Evolutionary conservation across 1,284 basidiomycete species (phyloP), one percentile per base, ranked within the genome.

Genomic region (Bjerkandera adusta): DNA sequence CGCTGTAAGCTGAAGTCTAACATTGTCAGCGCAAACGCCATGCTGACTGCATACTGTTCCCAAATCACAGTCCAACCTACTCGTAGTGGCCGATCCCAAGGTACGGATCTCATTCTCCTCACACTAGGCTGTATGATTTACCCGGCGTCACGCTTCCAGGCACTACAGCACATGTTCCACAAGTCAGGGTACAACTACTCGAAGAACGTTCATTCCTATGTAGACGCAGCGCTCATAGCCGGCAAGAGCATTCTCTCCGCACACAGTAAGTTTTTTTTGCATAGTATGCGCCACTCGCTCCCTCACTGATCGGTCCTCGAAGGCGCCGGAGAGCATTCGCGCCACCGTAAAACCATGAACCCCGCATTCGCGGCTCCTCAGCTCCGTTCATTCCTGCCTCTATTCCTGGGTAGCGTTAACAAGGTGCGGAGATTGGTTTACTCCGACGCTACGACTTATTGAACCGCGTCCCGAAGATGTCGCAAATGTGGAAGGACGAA

Each of bases 321-420:
- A 46, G 45, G 24, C 24, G 45, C 26, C 5, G 24, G 27, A 13
- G 44, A 43, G 22, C 62, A 64, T 49, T 53, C 55, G 30, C 53
- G 61, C 10, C 62, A 63, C 6, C 42, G 59, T 20, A 64, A 60
- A 45, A 52, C 61, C 20, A 60, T 65, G 53, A 61, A 57, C 38
- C 62, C 62, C 2, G 60, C 60, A 1, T 65, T 65, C 46, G 55
- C 54, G 21, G 49, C 54, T 11, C 46, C 52, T 13, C 56, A 62
- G 22, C 35, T 64, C n/a, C 54, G 51, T 15, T 48, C 53, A 4
- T 63, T 58, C 45, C 41, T 59, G 4, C 50, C 58, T 1, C 27
- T 56, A 5, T 63, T 65, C 36, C 56, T 53, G n/a, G 40, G 48
- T 11, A 37, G 35, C 29, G 36, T 38, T 10, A 5, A 10, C 16